Conservation (phyloP, 805 yeast genomes). For the Schwanniomyces polymorphus region DNA sequence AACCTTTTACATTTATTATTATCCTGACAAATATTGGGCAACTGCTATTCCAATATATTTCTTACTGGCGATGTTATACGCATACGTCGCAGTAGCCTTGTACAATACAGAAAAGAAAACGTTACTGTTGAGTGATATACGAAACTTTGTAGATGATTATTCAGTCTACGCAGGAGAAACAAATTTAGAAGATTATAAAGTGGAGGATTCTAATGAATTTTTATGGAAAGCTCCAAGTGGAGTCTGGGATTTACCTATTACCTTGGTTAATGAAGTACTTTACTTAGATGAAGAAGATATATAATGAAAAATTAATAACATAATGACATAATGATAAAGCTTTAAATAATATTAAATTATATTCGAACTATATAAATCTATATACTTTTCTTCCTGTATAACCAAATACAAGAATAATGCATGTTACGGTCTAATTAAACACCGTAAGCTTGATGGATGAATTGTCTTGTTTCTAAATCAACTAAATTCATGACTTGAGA, state of each 20-base stretch:
- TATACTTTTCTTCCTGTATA: not conserved
- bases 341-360: not conserved
- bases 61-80: conserved; percentile 68
- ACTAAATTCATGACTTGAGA: conserved; percentile 28
- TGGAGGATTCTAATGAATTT: conserved; percentile 28
- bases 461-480: conserved; percentile 28
- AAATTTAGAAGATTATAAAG: conserved; percentile 1
- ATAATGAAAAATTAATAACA: not conserved
- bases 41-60: conserved; percentile 71
- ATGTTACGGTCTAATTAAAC: conserved; percentile 5
- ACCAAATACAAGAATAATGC: not conserved
- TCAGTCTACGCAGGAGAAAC: conserved; percentile 31
- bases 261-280: conserved; percentile 64
- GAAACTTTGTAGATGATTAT: conserved; percentile 70
- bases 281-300: conserved; percentile 31
- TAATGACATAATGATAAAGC: not conserved
- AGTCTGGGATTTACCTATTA: conserved; percentile 81
- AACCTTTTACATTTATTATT: conserved; percentile 58
- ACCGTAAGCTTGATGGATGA: conserved; percentile 19
- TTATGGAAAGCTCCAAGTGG: conserved; percentile 71
- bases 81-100: conserved; percentile 66
- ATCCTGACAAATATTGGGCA: conserved; percentile 94
- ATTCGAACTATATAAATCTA: not conserved
- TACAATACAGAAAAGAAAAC: conserved; percentile 81
- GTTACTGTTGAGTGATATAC: conserved; percentile 52